Percentiles rank a stretch among this genome's conserved stretches.
Evolutionary conservation across 495 filamentous ascomycete species (phyloP).

Genomic region (Xylaria cubensis): DNA sequence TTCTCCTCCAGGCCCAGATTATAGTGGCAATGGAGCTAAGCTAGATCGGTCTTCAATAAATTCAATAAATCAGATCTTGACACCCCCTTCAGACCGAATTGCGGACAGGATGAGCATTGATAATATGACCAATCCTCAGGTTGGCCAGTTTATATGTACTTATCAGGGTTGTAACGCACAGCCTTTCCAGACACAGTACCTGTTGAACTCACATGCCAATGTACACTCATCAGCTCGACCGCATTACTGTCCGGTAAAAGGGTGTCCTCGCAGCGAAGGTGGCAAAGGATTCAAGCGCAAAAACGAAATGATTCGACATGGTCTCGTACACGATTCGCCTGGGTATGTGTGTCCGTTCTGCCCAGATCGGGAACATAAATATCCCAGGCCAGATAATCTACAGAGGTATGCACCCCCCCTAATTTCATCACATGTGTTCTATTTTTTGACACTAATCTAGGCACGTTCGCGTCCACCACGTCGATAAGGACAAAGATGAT

Average conservation of each 20-base stretch:
- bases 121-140: slow-evolving; percentile 48
- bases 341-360: slow-evolving; percentile 98
- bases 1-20: slow-evolving; percentile 31
- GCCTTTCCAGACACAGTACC: slow-evolving; percentile 89
- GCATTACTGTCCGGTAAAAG: slow-evolving; percentile 86
- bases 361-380: slow-evolving; percentile 93
- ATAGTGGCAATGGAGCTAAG: slow-evolving; percentile 40
- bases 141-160: slow-evolving; percentile 55
- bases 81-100: slow-evolving; percentile 45
- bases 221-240: slow-evolving; percentile 91
- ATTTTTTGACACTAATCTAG: slow-evolving; percentile 52
- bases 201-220: slow-evolving; percentile 90
- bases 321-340: slow-evolving; percentile 91
- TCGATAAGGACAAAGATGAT: slow-evolving; percentile 87
- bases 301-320: slow-evolving; percentile 99
- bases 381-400: slow-evolving; percentile 95
- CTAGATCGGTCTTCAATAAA: slow-evolving; percentile 33
- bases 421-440: slow-evolving; percentile 2
- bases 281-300: slow-evolving; percentile 98
- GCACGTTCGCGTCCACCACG: slow-evolving; percentile 88
- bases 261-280: slow-evolving; percentile 78
- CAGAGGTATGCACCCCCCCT: slow-evolving; percentile 73
- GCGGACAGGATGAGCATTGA: slow-evolving; percentile 62
- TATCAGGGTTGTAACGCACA: slow-evolving; percentile 72
- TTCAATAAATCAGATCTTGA: slow-evolving; percentile 44